These are phyloP conservation scores for Aureobasidium vineae DNA, from an alignment of 2,329 filamentous ascomycete genomes.

Conservation along the genomic window DNA sequence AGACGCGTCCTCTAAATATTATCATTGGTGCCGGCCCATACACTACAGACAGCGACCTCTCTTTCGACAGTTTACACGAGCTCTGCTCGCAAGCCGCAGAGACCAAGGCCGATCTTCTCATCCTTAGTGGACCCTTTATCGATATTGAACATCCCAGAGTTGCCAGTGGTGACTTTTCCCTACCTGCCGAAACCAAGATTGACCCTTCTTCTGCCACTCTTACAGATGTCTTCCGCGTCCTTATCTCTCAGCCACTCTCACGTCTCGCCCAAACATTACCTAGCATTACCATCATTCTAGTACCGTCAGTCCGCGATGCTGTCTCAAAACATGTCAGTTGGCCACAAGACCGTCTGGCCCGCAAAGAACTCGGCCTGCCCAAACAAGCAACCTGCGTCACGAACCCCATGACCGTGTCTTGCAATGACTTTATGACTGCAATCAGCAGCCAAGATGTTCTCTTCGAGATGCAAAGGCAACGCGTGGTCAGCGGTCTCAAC, in stretches of 20 bases:
- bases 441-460: slow-evolving; percentile 82
- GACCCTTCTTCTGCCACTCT: slow-evolving; percentile 73
- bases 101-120: slow-evolving; percentile 70
- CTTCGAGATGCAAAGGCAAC: slow-evolving; percentile 60
- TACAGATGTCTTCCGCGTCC: slow-evolving; percentile 75
- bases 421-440: slow-evolving; percentile 84
- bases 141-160: slow-evolving; percentile 89
- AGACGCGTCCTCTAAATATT: slow-evolving; percentile 67
- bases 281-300: slow-evolving; percentile 74
- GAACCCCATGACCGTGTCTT: slow-evolving; percentile 83
- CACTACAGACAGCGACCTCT: slow-evolving; percentile 86
- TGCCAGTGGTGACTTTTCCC: slow-evolving; percentile 53
- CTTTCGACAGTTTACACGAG: slow-evolving; percentile 81
- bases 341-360: slow-evolving; percentile 70
- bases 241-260: slow-evolving; percentile 72
- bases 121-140: slow-evolving; percentile 84
- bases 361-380: slow-evolving; percentile 72
- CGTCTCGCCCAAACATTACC: slow-evolving; percentile 69
- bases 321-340: slow-evolving; percentile 82
- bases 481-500: slow-evolving; percentile 64
- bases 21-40: slow-evolving; percentile 84
- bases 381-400: slow-evolving; percentile 75
- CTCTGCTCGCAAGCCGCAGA: slow-evolving; percentile 76
- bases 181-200: slow-evolving; percentile 43
- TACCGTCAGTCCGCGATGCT: slow-evolving; percentile 79